phyloP scores from a whole-genome alignment of 2,329 filamentous ascomycete species.

The Fusarium aywerte region DNA sequence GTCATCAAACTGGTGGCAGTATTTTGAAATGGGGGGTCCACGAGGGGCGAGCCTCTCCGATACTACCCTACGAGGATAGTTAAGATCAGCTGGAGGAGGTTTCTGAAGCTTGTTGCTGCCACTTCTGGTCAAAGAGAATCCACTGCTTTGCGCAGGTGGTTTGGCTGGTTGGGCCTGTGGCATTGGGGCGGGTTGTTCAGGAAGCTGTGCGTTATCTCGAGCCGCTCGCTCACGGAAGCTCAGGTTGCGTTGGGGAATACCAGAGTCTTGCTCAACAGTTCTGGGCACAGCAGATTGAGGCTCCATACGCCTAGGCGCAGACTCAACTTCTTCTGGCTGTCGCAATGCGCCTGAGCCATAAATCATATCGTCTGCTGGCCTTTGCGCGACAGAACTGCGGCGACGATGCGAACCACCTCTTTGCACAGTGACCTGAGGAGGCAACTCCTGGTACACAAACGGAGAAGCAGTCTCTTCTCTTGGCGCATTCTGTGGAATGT shows the following conservation, averaged over 20 bases:
- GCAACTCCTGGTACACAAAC: conserved; percentile 29
- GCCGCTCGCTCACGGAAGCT: conserved; percentile 70
- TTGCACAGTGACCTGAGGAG: conserved; percentile 30
- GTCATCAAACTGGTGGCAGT: conserved; percentile 28
- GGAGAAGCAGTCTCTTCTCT: conserved; percentile 24
- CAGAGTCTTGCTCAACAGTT: conserved; percentile 53
- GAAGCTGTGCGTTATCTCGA: conserved; percentile 55
- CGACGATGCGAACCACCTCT: conserved; percentile 34
- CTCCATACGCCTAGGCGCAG: conserved; percentile 32
- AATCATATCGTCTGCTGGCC: conserved; percentile 35
- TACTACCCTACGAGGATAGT: conserved; percentile 57
- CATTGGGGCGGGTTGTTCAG: conserved; percentile 45
- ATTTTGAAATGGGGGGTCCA: conserved; percentile 15
- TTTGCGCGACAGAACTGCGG: conserved; percentile 37
- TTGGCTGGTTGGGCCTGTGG: conserved; percentile 46
- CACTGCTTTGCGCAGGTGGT: conserved; percentile 47
- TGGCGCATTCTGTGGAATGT: conserved; percentile 24
- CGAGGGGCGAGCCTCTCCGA: conserved; percentile 51
- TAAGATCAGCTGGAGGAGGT: conserved; percentile 64
- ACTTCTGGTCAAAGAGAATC: conserved; percentile 57
- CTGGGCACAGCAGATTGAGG: conserved; percentile 55
- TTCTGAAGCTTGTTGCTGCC: conserved; percentile 70
- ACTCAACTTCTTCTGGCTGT: conserved; percentile 33
- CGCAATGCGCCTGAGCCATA: conserved; percentile 38
- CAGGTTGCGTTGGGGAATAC: conserved; percentile 63